Percentiles rank a stretch among this genome's conserved stretches.
These are phyloP conservation scores for Penicillium palitans DNA, from an alignment of 2,329 filamentous ascomycete genomes.

Conservation along the genomic window DNA sequence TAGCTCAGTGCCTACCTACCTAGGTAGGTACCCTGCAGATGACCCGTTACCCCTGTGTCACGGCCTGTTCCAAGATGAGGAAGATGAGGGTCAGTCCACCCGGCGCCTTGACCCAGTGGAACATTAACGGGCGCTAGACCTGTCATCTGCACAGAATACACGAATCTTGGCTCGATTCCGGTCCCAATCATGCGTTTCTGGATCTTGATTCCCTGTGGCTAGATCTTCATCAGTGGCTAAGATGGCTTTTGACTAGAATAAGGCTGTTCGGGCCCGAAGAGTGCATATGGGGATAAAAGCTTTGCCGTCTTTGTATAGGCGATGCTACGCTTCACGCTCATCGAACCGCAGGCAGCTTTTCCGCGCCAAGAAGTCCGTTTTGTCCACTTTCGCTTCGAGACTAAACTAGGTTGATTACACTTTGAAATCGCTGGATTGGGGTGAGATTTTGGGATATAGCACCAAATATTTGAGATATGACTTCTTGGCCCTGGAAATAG, in stretches of 20 bases:
- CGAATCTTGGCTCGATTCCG: slow-evolving; percentile 13
- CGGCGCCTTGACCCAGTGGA: slow-evolving; percentile 14
- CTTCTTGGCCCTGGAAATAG: background rate
- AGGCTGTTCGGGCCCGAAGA: background rate
- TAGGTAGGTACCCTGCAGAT: slow-evolving; percentile 4
- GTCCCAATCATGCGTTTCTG: slow-evolving; percentile 14
- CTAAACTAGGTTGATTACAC: background rate
- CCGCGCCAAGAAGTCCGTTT: background rate
- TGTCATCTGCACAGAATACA: slow-evolving; percentile 8
- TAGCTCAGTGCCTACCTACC: background rate
- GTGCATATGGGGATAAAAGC: background rate
- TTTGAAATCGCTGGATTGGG: background rate
- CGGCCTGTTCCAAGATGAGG: background rate
- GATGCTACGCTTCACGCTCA: background rate
- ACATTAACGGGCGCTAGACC: slow-evolving; percentile 6
- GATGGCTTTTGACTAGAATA: background rate
- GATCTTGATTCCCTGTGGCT: slow-evolving; percentile 13
- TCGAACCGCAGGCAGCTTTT: too few relatives aligned
- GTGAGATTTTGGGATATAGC: too few relatives aligned
- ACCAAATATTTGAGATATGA: background rate
- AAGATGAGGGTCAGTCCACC: slow-evolving; percentile 15
- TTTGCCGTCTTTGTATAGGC: background rate
- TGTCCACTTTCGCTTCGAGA: background rate
- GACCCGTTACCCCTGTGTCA: slow-evolving; percentile 11
- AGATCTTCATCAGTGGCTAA: slow-evolving; percentile 12